Evolutionary conservation across 2,329 filamentous ascomycete genomes (phyloP), one percentile per base, ranked within the genome.

Genomic region (Sphaerulina populicola): DNA sequence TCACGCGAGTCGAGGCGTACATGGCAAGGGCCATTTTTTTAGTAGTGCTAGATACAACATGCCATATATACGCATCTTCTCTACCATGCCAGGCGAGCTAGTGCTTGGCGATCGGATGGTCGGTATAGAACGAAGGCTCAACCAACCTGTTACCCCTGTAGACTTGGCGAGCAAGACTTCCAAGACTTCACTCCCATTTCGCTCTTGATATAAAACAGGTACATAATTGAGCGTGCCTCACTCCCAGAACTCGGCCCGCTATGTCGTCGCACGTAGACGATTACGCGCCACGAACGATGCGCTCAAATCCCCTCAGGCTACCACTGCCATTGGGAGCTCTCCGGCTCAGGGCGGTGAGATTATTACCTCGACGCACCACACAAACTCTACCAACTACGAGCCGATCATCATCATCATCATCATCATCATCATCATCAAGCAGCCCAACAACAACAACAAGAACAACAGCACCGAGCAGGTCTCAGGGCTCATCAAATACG

Each of bases 311-410:
- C 37, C 15, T 39, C 5, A 7, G 1, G 8, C 11, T 14, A 39
- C 37, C 37, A 39, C 15, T 21, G 37, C 37, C 18, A 9, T 39
- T 15, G 37, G 37, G 14, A n/a, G 14, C n/a, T 15, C 2, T 39
- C 37, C 37, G 45, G 27, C 27, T 31, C 14, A 48, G 30, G 45
- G 45, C 38, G 45, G 21, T 33, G 29, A 41, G 11, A 48, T 48
- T 40, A 50, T 30, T 36, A 50, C 47, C 18, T 18, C 15, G 14
- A 55, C 55, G 2, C 55, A 55, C 18, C 55, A 57, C 49, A 57
- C 55, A 14, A 54, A 55, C 47, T 58, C 54, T 41, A 11, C 56
- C 44, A 11, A 50, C 54, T 56, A 54, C 49, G 41, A 31, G 18
- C 53, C 56, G 6, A 37, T 43, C 11, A 45, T 49, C 29, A 49